A percentile compares a stretch with the other conserved stretches of the same genome.
phyloP scores from a whole-genome alignment of 495 filamentous ascomycete species.

The Parathielavia appendiculata region DNA sequence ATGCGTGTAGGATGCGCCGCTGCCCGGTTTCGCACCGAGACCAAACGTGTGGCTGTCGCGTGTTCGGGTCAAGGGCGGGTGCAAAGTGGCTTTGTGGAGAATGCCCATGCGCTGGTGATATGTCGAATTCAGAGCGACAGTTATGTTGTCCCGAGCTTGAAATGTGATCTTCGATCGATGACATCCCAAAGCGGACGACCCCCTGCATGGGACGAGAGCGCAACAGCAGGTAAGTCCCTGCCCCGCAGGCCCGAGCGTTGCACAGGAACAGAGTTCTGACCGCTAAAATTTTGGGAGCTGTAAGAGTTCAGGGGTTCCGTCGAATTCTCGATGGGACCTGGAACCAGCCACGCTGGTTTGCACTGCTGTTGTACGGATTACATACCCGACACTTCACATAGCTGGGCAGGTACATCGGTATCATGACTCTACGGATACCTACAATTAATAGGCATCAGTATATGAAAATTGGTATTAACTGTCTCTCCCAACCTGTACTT shows the following conservation, averaged over 20 bases:
- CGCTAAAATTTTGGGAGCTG: slow-evolving; percentile 14
- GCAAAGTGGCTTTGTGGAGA: background rate
- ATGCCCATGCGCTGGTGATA: background rate
- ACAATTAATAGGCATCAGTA: background rate
- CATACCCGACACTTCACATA: too few relatives aligned
- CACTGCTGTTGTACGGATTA: too few relatives aligned
- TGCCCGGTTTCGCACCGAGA: slow-evolving; percentile 11
- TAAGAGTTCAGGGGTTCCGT: slow-evolving; percentile 2
- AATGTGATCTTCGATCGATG: background rate
- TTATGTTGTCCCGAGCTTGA: background rate
- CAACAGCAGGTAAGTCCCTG: background rate
- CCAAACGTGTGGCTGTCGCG: background rate
- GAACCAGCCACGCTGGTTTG: too few relatives aligned
- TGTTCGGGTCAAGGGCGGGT: background rate
- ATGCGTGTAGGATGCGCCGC: slow-evolving; percentile 6
- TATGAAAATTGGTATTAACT: slow-evolving; percentile 3
- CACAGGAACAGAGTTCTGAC: slow-evolving; percentile 3
- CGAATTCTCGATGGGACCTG: background rate
- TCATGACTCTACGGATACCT: too few relatives aligned
- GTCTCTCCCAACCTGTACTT: background rate
- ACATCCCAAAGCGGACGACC: background rate
- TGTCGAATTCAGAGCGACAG: background rate
- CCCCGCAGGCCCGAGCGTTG: slow-evolving; percentile 10
- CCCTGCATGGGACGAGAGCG: background rate
- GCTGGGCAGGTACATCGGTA: too few relatives aligned